Evolutionary conservation across 2,329 filamentous ascomycete species (phyloP).

Genomic region (Plenodomus lindquistii): DNA sequence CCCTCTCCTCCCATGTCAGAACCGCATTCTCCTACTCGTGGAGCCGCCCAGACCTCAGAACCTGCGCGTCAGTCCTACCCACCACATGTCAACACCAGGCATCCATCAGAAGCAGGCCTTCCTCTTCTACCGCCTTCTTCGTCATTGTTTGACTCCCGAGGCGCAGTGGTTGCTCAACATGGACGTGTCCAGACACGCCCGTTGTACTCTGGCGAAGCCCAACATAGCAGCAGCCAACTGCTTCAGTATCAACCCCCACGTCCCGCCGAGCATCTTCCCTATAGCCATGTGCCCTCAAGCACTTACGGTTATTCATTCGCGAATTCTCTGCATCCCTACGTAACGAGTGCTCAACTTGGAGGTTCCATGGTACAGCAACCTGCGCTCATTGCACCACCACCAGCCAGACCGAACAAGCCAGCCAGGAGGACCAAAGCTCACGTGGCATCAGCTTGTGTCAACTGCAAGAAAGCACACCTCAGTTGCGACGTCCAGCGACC

Average conservation of each 20-base stretch:
- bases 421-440: slow-evolving; percentile 68
- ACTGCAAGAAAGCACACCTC: slow-evolving; percentile 83
- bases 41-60: slow-evolving; percentile 41
- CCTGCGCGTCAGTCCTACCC: slow-evolving; percentile 34
- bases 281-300: slow-evolving; percentile 27
- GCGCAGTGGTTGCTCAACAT: slow-evolving; percentile 21
- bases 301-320: slow-evolving; percentile 39
- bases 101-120: slow-evolving; percentile 26
- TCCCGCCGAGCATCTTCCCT: slow-evolving; percentile 29
- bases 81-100: slow-evolving; percentile 24
- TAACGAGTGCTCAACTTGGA: slow-evolving; percentile 25
- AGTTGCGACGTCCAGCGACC: slow-evolving; percentile 70
- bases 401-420: slow-evolving; percentile 37
- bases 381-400: slow-evolving; percentile 37
- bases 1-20: slow-evolving; percentile 58
- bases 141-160: slow-evolving; percentile 30
- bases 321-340: slow-evolving; percentile 28
- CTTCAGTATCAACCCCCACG: slow-evolving; percentile 33
- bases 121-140: slow-evolving; percentile 31
- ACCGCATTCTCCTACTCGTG: slow-evolving; percentile 50
- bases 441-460: slow-evolving; percentile 82
- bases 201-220: slow-evolving; percentile 37
- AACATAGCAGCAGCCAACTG: slow-evolving; percentile 21
- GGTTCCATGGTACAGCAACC: slow-evolving; percentile 39
- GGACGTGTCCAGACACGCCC: slow-evolving; percentile 28